A percentile compares a stretch with the other conserved stretches of the same genome.
These are phyloP conservation scores for Phaseolus lunatus DNA, from an alignment of 306 rosid species.

Conservation along the genomic window DNA sequence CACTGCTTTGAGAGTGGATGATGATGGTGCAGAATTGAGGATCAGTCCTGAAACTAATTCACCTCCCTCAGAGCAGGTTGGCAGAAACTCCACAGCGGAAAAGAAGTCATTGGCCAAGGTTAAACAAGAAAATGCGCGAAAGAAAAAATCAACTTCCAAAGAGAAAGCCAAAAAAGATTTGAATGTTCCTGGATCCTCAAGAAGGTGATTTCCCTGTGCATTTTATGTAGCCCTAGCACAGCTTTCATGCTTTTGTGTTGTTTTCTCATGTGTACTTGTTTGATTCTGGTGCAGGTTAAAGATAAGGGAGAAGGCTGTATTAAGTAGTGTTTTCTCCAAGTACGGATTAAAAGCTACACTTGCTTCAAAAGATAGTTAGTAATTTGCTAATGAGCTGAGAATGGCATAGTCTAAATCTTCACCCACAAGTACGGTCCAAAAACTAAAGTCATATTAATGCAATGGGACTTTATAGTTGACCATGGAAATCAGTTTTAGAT, in stretches of 20 bases:
- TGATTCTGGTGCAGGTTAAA: constrained; percentile 69
- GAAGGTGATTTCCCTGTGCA: constrained; percentile 59
- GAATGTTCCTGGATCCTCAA: constrained; percentile 70
- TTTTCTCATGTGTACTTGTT: constrained; percentile 31
- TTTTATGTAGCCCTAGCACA: constrained; percentile 1
- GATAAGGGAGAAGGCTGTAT: constrained; percentile 82
- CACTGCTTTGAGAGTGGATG: constrained; percentile 40
- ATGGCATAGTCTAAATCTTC: constrained; percentile 21
- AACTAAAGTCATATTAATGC: constrained; percentile 21
- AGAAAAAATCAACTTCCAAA: constrained; percentile 52
- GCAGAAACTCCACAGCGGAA: constrained; percentile 42
- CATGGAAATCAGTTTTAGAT: constrained; percentile 28
- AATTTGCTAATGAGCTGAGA: not conserved
- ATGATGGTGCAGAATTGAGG: constrained; percentile 44
- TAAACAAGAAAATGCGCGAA: constrained; percentile 47
- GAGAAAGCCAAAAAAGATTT: constrained; percentile 53
- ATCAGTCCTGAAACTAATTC: constrained; percentile 45
- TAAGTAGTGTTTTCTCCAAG: constrained; percentile 80
- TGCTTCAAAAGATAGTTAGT: constrained; percentile 48
- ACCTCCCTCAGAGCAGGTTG: constrained; percentile 45
- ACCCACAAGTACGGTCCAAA: not conserved
- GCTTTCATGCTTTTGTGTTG: not conserved
- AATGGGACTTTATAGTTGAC: constrained; percentile 20
- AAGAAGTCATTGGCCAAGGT: constrained; percentile 47
- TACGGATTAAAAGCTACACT: constrained; percentile 65